Evolutionary conservation across 441 rosid species (phyloP), one percentile per base, ranked within the genome.

Genomic region (Erysimum cheiri): DNA sequence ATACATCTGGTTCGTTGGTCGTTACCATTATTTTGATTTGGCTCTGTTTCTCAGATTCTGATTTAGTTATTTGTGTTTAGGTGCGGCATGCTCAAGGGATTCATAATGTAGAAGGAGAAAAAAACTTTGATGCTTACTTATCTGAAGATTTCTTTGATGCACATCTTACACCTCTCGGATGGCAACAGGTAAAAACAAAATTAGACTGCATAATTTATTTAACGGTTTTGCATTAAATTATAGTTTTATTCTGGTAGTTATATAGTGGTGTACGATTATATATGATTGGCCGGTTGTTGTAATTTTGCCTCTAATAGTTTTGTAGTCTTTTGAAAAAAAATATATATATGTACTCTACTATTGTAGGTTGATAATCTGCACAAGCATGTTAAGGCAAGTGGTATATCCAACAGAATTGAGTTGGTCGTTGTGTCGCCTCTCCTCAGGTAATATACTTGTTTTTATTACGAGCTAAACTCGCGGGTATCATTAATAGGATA

Each of bases 21-120:
- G 35, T 44, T 14, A 17, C 2, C 19, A 3, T 14, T 40, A 24
- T 13, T 58, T 22, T 53, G 49, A 54, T 62, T 35, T 26, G 31
- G 5, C 12, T 59, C 35, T 56, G 3, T 17, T 56, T 60, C 64
- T 43, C 6, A 26, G 36, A 22, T 50, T 65, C 14, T 64, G 47
- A 64, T 49, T 66, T 15, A 39, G 46, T 22, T 60, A 52, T 2
- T 2, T 64, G 37, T 78, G 29, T 33, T 57, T 71, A 91, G 98
- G 90, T 93, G 41, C 87, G 98, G 79, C 98, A 93, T 81, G 97
- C 96, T 39, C 87, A 93, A 69, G 97, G 93, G 50, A 56, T 83
- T 65, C 98, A 91, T 71, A 91, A 90, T 33, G 85, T 85, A 19
- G 90, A 73, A 58, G 88, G 84, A 59, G 83, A 77, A 32, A 85